These are phyloP conservation scores for Claviceps sp. DNA, from an alignment of 2,329 filamentous ascomycete genomes.

Conservation along the genomic window DNA sequence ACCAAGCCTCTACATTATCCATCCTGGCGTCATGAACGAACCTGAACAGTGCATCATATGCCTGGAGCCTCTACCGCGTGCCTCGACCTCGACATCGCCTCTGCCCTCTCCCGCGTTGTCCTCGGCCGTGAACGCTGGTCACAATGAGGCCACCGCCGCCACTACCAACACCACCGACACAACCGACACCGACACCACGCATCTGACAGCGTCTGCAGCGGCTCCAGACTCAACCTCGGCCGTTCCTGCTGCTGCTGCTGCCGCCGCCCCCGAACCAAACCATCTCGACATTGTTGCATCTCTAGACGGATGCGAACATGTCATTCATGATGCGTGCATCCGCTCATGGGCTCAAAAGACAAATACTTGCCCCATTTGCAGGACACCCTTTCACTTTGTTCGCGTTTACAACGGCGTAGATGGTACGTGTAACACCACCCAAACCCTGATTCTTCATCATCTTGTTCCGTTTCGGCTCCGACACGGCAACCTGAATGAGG, in stretches of 20 bases:
- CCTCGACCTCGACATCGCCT: slow-evolving; percentile 12
- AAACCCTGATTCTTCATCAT: slow-evolving; percentile 4
- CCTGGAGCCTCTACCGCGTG: slow-evolving; percentile 43
- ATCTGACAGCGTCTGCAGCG: slow-evolving; percentile 6
- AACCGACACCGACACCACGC: slow-evolving; percentile 10
- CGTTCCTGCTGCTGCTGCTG: slow-evolving; percentile 2
- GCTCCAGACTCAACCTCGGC: slow-evolving; percentile 10
- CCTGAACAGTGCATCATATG: slow-evolving; percentile 59
- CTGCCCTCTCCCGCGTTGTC: slow-evolving; percentile 4
- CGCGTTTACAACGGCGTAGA: slow-evolving; percentile 68
- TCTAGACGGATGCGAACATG: slow-evolving; percentile 71
- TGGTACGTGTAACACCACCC: slow-evolving; percentile 42
- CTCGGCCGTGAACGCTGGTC: slow-evolving; percentile 10
- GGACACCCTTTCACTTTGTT: slow-evolving; percentile 80
- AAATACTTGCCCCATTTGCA: slow-evolving; percentile 96
- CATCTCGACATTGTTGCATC: slow-evolving; percentile 38
- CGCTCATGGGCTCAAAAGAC: slow-evolving; percentile 92
- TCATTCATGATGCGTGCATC: slow-evolving; percentile 84
- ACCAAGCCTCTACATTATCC: slow-evolving; percentile 20
- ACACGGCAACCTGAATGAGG: neutral
- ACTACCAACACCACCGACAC: neutral
- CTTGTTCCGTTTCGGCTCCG: neutral
- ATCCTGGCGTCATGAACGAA: slow-evolving; percentile 34
- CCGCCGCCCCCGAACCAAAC: slow-evolving; percentile 16
- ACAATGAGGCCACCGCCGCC: slow-evolving; percentile 1